Conservation (phyloP, 2,329 filamentous ascomycete species). For the Trichophyton schoenleinii region DNA sequence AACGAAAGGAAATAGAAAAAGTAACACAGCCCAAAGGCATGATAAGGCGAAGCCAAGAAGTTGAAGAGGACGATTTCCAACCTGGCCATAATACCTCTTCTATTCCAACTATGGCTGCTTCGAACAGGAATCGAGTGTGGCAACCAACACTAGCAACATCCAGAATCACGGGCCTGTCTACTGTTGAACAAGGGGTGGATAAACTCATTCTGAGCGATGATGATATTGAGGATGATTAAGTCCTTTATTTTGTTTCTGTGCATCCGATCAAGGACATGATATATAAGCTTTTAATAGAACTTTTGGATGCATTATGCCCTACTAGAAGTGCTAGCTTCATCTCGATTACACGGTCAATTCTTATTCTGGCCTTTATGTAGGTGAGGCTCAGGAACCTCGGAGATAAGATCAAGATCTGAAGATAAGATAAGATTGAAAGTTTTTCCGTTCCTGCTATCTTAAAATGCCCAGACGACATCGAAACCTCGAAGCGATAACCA, state of each 20-base stretch:
- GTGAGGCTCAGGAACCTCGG: not conserved
- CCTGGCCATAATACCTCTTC: not conserved
- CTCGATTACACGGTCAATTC: not conserved
- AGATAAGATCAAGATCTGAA: slow-evolving; percentile 2
- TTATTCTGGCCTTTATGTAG: no score
- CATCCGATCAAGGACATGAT: not conserved
- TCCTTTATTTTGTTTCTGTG: not conserved
- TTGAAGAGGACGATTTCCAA: slow-evolving; percentile 25
- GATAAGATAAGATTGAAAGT: not conserved
- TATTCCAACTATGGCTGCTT: not conserved
- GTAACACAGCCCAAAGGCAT: slow-evolving; percentile 56
- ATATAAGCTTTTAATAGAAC: not conserved
- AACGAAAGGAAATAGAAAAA: slow-evolving; percentile 50
- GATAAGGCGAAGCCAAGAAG: slow-evolving; percentile 34
- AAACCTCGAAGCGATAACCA: not conserved
- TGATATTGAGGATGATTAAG: slow-evolving; percentile 57
- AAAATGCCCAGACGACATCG: not conserved
- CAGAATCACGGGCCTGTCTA: slow-evolving; percentile 9
- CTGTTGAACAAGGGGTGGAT: slow-evolving; percentile 41
- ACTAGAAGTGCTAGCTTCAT: not conserved
- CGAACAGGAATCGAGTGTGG: slow-evolving; percentile 5
- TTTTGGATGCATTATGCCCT: not conserved
- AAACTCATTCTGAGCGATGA: slow-evolving; percentile 67
- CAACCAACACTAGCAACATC: not conserved
- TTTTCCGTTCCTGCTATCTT: not conserved